These are phyloP conservation scores for Akanthomyces uredinophilus DNA, from an alignment of 2,329 filamentous ascomycete species.

Conservation along the genomic window DNA sequence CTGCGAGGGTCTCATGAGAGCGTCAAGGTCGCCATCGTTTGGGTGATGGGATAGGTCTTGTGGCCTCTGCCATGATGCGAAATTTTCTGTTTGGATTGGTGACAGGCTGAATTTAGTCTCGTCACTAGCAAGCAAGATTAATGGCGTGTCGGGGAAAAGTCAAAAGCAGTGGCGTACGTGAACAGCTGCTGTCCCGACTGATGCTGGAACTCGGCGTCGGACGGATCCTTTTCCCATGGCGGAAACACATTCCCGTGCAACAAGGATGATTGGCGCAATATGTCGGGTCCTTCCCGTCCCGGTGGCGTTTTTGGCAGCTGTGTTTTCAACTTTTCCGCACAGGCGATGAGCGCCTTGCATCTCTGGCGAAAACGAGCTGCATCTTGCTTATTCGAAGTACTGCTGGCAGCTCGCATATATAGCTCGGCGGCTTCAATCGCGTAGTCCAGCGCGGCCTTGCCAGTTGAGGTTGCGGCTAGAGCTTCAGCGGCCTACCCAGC, in stretches of 20 bases:
- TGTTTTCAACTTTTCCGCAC: constrained; percentile 71
- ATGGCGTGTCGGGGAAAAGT: constrained; percentile 6
- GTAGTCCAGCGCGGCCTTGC: constrained; percentile 61
- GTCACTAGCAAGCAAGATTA: constrained; percentile 50
- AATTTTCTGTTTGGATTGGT: constrained; percentile 64
- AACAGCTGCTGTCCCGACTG: constrained; percentile 49
- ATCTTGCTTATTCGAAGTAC: constrained; percentile 57
- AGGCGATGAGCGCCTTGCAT: constrained; percentile 63
- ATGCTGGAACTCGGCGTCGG: constrained; percentile 55
- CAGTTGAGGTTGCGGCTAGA: constrained; percentile 30
- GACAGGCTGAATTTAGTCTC: constrained; percentile 67
- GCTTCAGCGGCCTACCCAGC: constrained; percentile 33
- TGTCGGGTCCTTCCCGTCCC: constrained; percentile 22
- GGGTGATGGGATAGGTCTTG: constrained; percentile 53
- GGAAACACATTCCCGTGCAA: constrained; percentile 81
- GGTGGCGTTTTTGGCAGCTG: constrained; percentile 13
- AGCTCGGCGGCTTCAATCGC: constrained; percentile 74
- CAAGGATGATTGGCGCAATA: constrained; percentile 70
- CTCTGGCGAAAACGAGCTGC: constrained; percentile 62
- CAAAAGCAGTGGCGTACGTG: constrained; percentile 44
- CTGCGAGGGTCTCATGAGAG: constrained; percentile 52
- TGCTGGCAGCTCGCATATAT: constrained; percentile 69
- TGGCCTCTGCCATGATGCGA: constrained; percentile 79
- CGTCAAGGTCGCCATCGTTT: constrained; percentile 25
- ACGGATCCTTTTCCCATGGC: constrained; percentile 69